Conservation (phyloP, 1,284 basidiomycete species). For the Naganishia sp. region DNA sequence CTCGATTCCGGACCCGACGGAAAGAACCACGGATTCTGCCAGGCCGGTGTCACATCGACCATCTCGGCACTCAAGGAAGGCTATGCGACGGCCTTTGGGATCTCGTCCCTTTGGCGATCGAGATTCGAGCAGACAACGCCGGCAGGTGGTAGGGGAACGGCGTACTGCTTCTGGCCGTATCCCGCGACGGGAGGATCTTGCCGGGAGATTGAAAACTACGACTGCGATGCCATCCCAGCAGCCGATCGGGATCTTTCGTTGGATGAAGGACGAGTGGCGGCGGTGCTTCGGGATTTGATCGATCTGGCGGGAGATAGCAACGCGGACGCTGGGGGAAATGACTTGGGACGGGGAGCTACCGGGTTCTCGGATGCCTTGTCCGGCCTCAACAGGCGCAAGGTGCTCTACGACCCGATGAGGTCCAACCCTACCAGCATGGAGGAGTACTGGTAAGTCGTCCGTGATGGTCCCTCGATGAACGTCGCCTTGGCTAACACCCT, state of each 20-base stretch:
- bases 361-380: slow-evolving; percentile 11
- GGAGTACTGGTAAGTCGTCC: slow-evolving; percentile 13
- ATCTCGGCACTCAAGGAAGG: slow-evolving; percentile 20
- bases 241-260: slow-evolving; percentile 11
- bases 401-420: slow-evolving; percentile 23
- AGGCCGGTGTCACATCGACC: slow-evolving; percentile 14
- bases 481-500: neutral
- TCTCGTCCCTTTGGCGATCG: slow-evolving; percentile 16
- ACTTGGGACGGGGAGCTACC: neutral
- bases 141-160: slow-evolving; percentile 1
- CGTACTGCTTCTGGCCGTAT: slow-evolving; percentile 1
- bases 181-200: neutral
- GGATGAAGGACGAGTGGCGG: slow-evolving; percentile 23
- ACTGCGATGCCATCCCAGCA: neutral
- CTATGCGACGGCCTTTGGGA: slow-evolving; percentile 24
- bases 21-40: slow-evolving; percentile 14
- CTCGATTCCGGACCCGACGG: slow-evolving; percentile 8
- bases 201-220: slow-evolving; percentile 5
- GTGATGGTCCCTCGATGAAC: neutral
- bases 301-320: slow-evolving; percentile 16
- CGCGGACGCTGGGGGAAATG: neutral
- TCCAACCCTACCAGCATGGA: slow-evolving; percentile 27
- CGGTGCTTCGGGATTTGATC: slow-evolving; percentile 20
- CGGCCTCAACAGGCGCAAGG: neutral
- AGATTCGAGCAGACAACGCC: neutral